Conservation (phyloP, 495 filamentous ascomycete genomes). For the Annulohypoxylon moriforme region DNA sequence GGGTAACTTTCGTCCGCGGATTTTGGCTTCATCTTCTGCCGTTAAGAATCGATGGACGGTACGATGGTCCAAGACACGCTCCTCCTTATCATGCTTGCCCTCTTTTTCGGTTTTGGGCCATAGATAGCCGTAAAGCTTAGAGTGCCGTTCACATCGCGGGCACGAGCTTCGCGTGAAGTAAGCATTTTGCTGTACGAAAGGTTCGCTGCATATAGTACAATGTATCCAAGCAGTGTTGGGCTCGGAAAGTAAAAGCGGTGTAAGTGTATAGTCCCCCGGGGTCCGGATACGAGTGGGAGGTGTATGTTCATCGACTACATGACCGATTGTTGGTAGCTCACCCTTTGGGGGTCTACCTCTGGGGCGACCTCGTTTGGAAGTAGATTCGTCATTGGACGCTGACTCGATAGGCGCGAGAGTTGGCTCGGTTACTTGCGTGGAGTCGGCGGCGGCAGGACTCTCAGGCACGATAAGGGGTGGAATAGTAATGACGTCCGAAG, state of each 20-base stretch:
- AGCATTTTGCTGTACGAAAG: constrained; percentile 87
- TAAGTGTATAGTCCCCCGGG: constrained; percentile 84
- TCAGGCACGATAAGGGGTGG: neutral
- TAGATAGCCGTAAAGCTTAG: constrained; percentile 90
- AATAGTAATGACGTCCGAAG: constrained; percentile 4
- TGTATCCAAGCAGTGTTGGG: constrained; percentile 84
- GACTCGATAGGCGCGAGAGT: neutral
- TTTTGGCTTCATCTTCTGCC: constrained; percentile 71
- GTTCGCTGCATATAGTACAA: constrained; percentile 81
- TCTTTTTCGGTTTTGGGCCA: constrained; percentile 94
- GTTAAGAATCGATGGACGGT: constrained; percentile 76
- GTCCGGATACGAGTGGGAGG: constrained; percentile 57
- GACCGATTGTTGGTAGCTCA: constrained; percentile 5
- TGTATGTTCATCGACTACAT: constrained; percentile 23
- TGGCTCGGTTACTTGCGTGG: neutral
- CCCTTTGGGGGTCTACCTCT: constrained; percentile 31
- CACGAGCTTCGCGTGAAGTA: constrained; percentile 87
- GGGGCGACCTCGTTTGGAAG: constrained; percentile 34
- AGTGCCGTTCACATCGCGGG: constrained; percentile 92
- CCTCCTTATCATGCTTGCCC: constrained; percentile 78
- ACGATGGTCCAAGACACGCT: constrained; percentile 78
- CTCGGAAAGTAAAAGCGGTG: constrained; percentile 74
- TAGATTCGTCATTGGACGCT: neutral
- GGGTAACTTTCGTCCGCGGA: constrained; percentile 56
- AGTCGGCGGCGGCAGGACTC: neutral